Base-by-base conservation (phyloP, 495 filamentous ascomycete species). In the Penicillium pulvis region DNA sequence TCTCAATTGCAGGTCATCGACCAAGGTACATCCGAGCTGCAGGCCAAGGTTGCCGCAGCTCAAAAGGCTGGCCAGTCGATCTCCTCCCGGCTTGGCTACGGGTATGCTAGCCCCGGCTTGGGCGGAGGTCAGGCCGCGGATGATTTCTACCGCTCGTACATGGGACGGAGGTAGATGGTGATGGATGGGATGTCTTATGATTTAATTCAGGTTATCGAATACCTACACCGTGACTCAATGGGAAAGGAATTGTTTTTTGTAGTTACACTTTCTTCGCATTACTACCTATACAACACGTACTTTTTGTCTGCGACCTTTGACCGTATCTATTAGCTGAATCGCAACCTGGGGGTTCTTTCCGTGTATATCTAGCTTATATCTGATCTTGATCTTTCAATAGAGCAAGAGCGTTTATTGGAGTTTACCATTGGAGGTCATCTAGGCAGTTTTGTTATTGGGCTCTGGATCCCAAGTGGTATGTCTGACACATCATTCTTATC, bases 1-100 rank as follows among this genome's bases (percentile, higher is more conserved):
- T 81, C 84, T 16, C 89, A 93, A 66, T 80, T 98, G 48, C 92
- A 97, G 74, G 85, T 87, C 77, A 96, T 98, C 69, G 93, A 98
- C 70, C 83, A 85, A 53, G 90, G 90, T 54, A 89, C 93, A 16
- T 79, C 82, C n/a, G 85, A 87, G 12, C 81, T 97, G 20, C 87
- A 92, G 68, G 77, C 82, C 42, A 93, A 93, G 80, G 88, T 97
- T 46, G 69, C 71, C 14, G 85, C 86, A 19, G 89, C 92, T 48
- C 90, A 95, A 71, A 91, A 90, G 68, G 81, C 87, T 24, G 82
- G 84, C 55, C 85, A 86, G 64, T 81, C 82, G 35, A 77, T 93
- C 64, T 86, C 88, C 42, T 78, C 78, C n/a, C 84, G 83, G 45
- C 80, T 93, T 58, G 84, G 87, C 45, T 75, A 79, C 24, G 70